Percentiles rank a stretch among this genome's conserved stretches.
Conservation (phyloP, 352 stramenopile genomes). For the Phytophthora ohioensis region DNA sequence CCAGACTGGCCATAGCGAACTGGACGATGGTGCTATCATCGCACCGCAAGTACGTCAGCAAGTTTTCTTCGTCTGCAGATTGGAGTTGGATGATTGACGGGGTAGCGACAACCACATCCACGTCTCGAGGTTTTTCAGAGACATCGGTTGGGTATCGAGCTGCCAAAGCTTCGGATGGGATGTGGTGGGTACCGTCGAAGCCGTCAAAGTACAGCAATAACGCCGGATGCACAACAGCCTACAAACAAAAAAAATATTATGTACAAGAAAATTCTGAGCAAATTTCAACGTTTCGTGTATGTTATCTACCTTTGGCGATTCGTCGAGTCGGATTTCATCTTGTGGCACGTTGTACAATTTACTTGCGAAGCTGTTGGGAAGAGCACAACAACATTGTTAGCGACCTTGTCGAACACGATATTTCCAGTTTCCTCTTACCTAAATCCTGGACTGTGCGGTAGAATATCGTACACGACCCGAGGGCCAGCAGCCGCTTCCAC, state of each 20-base stretch:
- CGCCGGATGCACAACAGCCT: constrained; percentile 70
- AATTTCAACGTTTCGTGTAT: background rate
- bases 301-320: constrained; percentile 49
- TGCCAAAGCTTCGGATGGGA: constrained; percentile 70
- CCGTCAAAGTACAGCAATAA: constrained; percentile 84
- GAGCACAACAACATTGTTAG: background rate
- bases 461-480: constrained; percentile 72
- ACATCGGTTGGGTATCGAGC: constrained; percentile 69
- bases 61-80: constrained; percentile 66
- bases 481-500: constrained; percentile 46
- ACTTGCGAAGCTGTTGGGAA: constrained; percentile 48
- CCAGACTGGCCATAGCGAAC: constrained; percentile 71
- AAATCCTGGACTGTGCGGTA: constrained; percentile 63
- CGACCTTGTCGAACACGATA: background rate
- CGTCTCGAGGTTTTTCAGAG: constrained; percentile 8
- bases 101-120: constrained; percentile 14
- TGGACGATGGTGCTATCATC: constrained; percentile 77
- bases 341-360: constrained; percentile 70
- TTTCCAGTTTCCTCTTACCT: constrained; percentile 37
- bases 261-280: background rate
- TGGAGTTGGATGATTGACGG: constrained; percentile 84
- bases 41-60: constrained; percentile 73
- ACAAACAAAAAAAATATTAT: constrained; percentile 1
- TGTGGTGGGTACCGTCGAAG: constrained; percentile 65
- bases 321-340: constrained; percentile 53